A percentile compares a stretch with the other conserved stretches of the same genome.
Conservation (phyloP, 345 rosid genomes). For the Euphorbia tirucalli region DNA sequence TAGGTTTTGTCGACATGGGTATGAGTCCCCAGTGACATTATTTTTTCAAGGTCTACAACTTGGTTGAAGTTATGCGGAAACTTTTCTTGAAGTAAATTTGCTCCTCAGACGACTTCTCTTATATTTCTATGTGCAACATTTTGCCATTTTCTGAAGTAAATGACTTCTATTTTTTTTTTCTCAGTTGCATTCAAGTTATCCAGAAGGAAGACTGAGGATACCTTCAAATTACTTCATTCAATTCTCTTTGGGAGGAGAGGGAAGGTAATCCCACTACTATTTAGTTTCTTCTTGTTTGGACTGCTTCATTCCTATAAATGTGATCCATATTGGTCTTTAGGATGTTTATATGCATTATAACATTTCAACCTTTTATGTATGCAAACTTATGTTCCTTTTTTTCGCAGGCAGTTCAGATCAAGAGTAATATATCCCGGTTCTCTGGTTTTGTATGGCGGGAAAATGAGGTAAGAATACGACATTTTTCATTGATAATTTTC, state of each 20-base stretch:
- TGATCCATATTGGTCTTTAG: not conserved
- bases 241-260: conserved; percentile 83
- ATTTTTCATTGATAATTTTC: not conserved
- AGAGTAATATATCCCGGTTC: conserved; percentile 73
- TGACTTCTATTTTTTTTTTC: conserved; percentile 22
- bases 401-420: conserved; percentile 79
- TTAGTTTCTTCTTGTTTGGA: not conserved
- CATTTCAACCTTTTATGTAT: conserved; percentile 16
- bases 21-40: not conserved
- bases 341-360: not conserved
- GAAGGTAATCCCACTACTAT: conserved; percentile 47
- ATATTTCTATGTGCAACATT: not conserved
- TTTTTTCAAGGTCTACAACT: not conserved
- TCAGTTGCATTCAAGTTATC: conserved; percentile 83
- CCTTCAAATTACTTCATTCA: conserved; percentile 66
- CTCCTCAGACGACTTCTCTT: not conserved
- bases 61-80: not conserved
- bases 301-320: not conserved
- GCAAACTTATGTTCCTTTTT: conserved; percentile 27
- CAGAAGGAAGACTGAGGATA: conserved; percentile 73
- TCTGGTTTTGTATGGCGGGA: conserved; percentile 94
- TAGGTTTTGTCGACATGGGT: not conserved
- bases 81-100: not conserved
- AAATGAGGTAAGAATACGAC: conserved; percentile 57
- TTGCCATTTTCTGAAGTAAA: not conserved